Percentiles rank a stretch among this genome's conserved stretches.
phyloP scores from a whole-genome alignment of 805 yeast species.

The Sugiyamaella lignohabitans region DNA sequence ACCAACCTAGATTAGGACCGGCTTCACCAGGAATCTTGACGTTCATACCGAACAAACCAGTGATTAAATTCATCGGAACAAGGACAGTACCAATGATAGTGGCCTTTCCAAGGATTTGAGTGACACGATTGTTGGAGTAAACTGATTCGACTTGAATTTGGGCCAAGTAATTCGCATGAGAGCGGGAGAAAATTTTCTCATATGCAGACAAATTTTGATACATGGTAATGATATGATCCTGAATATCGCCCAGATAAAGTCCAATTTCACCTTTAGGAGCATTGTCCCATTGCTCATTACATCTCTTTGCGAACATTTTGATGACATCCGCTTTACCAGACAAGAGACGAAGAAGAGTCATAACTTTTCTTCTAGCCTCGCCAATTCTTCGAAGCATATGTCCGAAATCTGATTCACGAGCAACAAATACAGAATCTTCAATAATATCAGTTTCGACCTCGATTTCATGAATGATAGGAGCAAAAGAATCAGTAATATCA shows the following conservation, averaged over 20 bases:
- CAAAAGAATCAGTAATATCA: constrained; percentile 60
- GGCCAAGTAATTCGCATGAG: constrained; percentile 88
- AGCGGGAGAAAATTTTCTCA: constrained; percentile 87
- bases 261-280: constrained; percentile 87
- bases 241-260: constrained; percentile 87
- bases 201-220: constrained; percentile 81
- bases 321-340: constrained; percentile 96
- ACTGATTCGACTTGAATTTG: constrained; percentile 91
- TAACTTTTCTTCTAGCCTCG: constrained; percentile 81
- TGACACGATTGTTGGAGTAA: constrained; percentile 74
- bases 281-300: constrained; percentile 60
- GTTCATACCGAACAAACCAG: constrained; percentile 96
- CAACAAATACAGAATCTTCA: constrained; percentile 77
- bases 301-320: constrained; percentile 91
- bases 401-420: constrained; percentile 67
- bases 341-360: constrained; percentile 83
- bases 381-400: constrained; percentile 76
- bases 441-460: constrained; percentile 60
- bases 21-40: constrained; percentile 74
- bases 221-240: constrained; percentile 96
- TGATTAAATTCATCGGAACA: constrained; percentile 81
- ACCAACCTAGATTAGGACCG: constrained; percentile 49
- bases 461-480: constrained; percentile 51
- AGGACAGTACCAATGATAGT: constrained; percentile 85
- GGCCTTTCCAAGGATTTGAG: constrained; percentile 81